Base-by-base conservation (phyloP, 768 basidiomycete genomes). In the Phanerodontia chrysosporium region DNA sequence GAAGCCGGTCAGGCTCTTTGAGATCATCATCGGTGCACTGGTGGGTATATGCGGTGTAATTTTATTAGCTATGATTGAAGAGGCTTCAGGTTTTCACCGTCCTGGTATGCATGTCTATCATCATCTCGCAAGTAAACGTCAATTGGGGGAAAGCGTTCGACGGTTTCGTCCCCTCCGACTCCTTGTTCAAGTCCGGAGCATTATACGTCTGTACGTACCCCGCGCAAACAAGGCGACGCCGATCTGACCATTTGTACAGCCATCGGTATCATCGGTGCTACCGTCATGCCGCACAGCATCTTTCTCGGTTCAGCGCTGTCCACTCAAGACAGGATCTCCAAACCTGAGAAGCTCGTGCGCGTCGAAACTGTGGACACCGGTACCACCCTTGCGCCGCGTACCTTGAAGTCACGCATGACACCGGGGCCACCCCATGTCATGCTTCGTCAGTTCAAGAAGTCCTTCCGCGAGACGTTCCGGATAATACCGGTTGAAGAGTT, bases 211-310 rank as follows among this genome's bases (percentile, higher is more conserved):
- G 88, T 89, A 66, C 45, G 82, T 71, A 8, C n/a, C n/a, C n/a
- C 62, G 7, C 6, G 16, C 35, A 21, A 24, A 24, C 22, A 18
- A 12, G n/a, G 1, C 3, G 24, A 56, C 2, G 1, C 13, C 7
- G 28, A 18, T 25, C 39, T 45, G 44, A 30, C 22, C 35, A 10
- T 18, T 35, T 9, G 52, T 59, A 44, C 60, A 86, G 84, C 86
- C 29, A 83, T 89, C 55, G 89, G 89, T 36, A 85, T 92, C 51
- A 67, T 90, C 1, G 87, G 89, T 29, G 92, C 92, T 1, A 97
- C 92, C 2, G 87, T 94, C 59, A 95, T 95, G 94, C 94, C 94
- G 0, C 94, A 95, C 70, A 88, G 87, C 59, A 77, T 97, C n/a
- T 94, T 90, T 76, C 78, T 97, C 16, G 95, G 94, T 5, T 92